These are phyloP conservation scores for Leccinum insigne DNA, from an alignment of 1,284 basidiomycete genomes.

Conservation along the genomic window DNA sequence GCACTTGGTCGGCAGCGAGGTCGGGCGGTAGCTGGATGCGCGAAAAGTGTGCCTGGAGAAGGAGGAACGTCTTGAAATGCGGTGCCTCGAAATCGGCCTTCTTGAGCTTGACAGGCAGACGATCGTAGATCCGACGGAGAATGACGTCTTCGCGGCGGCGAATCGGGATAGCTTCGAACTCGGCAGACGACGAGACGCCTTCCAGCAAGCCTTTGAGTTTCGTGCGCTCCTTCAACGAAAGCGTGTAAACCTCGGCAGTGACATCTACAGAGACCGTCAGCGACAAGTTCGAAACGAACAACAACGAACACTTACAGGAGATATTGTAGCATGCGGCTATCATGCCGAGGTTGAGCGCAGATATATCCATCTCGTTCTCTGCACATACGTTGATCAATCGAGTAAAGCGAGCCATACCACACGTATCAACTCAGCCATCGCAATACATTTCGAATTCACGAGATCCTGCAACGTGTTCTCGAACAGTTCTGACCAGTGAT, in stretches of 20 bases:
- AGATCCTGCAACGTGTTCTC: constrained; percentile 91
- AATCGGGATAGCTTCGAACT: constrained; percentile 95
- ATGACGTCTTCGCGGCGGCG: constrained; percentile 87
- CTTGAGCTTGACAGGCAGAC: constrained; percentile 85
- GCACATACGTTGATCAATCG: constrained; percentile 15
- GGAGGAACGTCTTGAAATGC: constrained; percentile 97
- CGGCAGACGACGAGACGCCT: constrained; percentile 80
- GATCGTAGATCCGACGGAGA: constrained; percentile 70
- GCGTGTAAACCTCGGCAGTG: constrained; percentile 95
- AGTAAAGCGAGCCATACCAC: neutral
- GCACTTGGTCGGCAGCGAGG: constrained; percentile 86
- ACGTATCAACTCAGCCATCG: constrained; percentile 64
- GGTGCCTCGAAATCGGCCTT: constrained; percentile 87
- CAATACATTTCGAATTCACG: constrained; percentile 93
- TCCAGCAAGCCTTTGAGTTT: constrained; percentile 87
- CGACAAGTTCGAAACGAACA: neutral
- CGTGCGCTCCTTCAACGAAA: constrained; percentile 96
- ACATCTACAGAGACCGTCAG: constrained; percentile 57
- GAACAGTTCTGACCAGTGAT: constrained; percentile 95
- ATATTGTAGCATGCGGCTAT: constrained; percentile 95
- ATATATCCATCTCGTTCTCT: constrained; percentile 95
- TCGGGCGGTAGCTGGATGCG: constrained; percentile 91
- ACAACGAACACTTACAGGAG: constrained; percentile 55
- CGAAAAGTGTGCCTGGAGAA: constrained; percentile 97
- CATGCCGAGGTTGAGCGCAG: constrained; percentile 90